Percentiles rank a stretch among this genome's conserved stretches.
These are phyloP conservation scores for Magnolia kwangsiensis DNA, from an alignment of 164 flowering plant genomes.

Conservation along the genomic window DNA sequence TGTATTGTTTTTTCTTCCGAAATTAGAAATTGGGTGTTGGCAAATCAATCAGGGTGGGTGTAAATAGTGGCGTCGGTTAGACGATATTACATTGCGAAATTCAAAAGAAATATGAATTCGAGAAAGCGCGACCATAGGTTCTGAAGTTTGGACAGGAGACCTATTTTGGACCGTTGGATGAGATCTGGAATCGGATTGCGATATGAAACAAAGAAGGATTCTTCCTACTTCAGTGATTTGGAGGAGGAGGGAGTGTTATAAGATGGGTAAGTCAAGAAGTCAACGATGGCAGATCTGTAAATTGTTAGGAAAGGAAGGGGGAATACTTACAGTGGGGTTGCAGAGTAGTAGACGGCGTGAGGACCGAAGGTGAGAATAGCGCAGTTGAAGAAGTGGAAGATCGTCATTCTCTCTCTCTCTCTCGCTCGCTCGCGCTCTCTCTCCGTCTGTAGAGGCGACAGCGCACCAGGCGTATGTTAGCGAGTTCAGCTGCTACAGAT, in stretches of 20 bases:
- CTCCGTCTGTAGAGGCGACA: not conserved
- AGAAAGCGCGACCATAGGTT: not conserved
- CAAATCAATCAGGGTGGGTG: not conserved
- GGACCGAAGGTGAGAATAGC: constrained; percentile 96
- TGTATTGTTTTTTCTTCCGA: not conserved
- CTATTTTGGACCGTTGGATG: not conserved
- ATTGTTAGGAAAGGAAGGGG: not conserved
- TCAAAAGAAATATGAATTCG: no score
- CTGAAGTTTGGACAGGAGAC: not conserved
- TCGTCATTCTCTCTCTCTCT: constrained; percentile 54
- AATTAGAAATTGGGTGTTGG: not conserved
- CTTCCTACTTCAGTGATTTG: not conserved
- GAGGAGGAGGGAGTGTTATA: not conserved
- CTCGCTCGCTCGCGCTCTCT: constrained; percentile 5
- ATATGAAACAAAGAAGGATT: not conserved
- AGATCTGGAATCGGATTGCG: not conserved
- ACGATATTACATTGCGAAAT: no score
- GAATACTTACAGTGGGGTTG: constrained; percentile 76
- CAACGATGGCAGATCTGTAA: constrained; percentile 9
- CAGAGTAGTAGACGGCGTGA: constrained; percentile 98
- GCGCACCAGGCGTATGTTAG: not conserved
- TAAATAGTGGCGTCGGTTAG: not conserved
- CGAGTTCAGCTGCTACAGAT: not conserved
- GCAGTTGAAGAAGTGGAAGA: constrained; percentile 98
- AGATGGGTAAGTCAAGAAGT: not conserved